phyloP scores from a whole-genome alignment of 176 grass and related monocot genomes.

The Tillandsia fasciculata region DNA sequence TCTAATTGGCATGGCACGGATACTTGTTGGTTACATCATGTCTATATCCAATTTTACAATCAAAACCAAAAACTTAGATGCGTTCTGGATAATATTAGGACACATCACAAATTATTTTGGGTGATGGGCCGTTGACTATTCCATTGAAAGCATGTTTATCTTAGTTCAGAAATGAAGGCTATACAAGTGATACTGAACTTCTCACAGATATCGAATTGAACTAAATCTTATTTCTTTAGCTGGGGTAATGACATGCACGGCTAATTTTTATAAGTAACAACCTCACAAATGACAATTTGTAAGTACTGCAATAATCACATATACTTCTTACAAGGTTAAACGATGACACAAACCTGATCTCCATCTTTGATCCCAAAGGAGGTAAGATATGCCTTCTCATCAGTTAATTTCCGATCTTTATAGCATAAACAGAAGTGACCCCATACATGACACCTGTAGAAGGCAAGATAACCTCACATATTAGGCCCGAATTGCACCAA shows the following conservation, averaged over 20 bases:
- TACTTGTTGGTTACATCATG: too few species aligned
- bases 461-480: neutral
- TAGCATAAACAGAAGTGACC: constrained; percentile 86
- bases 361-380: constrained; percentile 73
- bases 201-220: too few species aligned
- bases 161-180: too few species aligned
- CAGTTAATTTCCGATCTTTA: constrained; percentile 54
- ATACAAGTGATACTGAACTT: too few species aligned
- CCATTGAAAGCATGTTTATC: too few species aligned
- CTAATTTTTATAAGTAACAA: neutral
- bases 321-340: neutral
- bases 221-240: too few species aligned
- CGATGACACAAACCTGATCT: constrained; percentile 44
- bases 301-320: constrained; percentile 6
- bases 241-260: neutral
- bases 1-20: too few species aligned
- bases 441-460: constrained; percentile 77
- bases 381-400: constrained; percentile 58
- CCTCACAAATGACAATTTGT: neutral
- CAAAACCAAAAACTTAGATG: too few species aligned
- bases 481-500: neutral
- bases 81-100: too few species aligned
- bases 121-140: too few species aligned
- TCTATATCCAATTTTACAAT: too few species aligned
- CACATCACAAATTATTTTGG: too few species aligned